phyloP scores from a whole-genome alignment of 306 rosid species.

The Begonia loranthoides region DNA sequence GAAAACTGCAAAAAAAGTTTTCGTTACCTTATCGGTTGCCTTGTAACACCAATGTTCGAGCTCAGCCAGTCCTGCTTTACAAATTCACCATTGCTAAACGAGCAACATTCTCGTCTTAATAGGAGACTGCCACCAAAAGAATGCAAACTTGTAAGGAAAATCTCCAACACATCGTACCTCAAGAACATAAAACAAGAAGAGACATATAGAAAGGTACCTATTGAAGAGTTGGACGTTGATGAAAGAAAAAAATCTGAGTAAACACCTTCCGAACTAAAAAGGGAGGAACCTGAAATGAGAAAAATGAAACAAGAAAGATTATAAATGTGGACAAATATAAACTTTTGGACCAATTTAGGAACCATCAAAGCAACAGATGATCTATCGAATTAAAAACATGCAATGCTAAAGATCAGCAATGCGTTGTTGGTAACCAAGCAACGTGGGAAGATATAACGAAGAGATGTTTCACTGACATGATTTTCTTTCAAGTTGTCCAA shows the following conservation, averaged over 20 bases:
- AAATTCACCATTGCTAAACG: slow-evolving; percentile 97
- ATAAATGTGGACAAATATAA: no score
- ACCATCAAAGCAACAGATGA: no score
- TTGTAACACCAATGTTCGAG: slow-evolving; percentile 80
- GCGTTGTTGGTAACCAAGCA: no score
- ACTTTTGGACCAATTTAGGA: no score
- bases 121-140: slow-evolving; percentile 54
- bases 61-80: slow-evolving; percentile 96
- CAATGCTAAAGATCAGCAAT: no score
- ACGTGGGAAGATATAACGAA: no score
- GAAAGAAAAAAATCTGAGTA: slow-evolving; percentile 94
- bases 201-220: slow-evolving; percentile 33
- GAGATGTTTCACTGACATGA: slow-evolving; percentile 47
- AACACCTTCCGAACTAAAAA: slow-evolving; percentile 90
- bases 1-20: slow-evolving; percentile 6
- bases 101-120: slow-evolving; percentile 98
- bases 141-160: no score
- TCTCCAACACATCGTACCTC: no score
- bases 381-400: no score
- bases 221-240: slow-evolving; percentile 94
- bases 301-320: no score
- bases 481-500: slow-evolving; percentile 88
- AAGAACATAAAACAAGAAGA: no score
- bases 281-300: slow-evolving; percentile 63
- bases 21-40: slow-evolving; percentile 73